These are phyloP conservation scores for Hypomyces perniciosus DNA, from an alignment of 2,329 filamentous ascomycete species.

Conservation along the genomic window DNA sequence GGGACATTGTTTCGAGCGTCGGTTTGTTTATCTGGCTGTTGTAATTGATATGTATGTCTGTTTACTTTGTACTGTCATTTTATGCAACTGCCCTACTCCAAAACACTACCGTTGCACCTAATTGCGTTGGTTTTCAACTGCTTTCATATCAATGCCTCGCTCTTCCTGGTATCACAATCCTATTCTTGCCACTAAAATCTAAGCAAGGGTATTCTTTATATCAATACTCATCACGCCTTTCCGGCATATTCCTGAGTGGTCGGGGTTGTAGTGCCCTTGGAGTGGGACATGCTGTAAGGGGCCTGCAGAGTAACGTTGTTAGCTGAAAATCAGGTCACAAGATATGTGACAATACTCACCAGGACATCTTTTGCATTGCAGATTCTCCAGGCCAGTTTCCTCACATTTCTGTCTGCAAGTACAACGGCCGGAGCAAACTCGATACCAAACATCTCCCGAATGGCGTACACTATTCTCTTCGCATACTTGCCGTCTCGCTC, in stretches of 20 bases:
- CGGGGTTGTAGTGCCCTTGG: slow-evolving; percentile 57
- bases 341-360: neutral
- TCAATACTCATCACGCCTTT: slow-evolving; percentile 15
- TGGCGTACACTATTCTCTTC: slow-evolving; percentile 84
- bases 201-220: neutral
- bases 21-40: too few relatives aligned
- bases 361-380: slow-evolving; percentile 88
- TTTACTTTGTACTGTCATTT: too few relatives aligned
- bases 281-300: slow-evolving; percentile 65
- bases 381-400: slow-evolving; percentile 88
- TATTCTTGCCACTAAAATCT: too few relatives aligned
- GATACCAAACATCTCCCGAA: slow-evolving; percentile 94
- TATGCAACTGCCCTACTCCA: too few relatives aligned
- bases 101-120: too few relatives aligned
- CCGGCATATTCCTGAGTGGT: slow-evolving; percentile 33
- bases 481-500: slow-evolving; percentile 87
- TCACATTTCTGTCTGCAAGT: slow-evolving; percentile 82
- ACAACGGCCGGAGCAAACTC: slow-evolving; percentile 93
- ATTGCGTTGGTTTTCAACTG: too few relatives aligned
- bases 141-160: too few relatives aligned
- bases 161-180: neutral
- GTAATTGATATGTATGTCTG: too few relatives aligned
- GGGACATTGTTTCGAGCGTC: too few relatives aligned
- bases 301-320: slow-evolving; percentile 39
- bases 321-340: slow-evolving; percentile 6